Evolutionary conservation across 2,329 filamentous ascomycete genomes (phyloP), one percentile per base, ranked within the genome.

Genomic region (Scedosporium aurantiacum): DNA sequence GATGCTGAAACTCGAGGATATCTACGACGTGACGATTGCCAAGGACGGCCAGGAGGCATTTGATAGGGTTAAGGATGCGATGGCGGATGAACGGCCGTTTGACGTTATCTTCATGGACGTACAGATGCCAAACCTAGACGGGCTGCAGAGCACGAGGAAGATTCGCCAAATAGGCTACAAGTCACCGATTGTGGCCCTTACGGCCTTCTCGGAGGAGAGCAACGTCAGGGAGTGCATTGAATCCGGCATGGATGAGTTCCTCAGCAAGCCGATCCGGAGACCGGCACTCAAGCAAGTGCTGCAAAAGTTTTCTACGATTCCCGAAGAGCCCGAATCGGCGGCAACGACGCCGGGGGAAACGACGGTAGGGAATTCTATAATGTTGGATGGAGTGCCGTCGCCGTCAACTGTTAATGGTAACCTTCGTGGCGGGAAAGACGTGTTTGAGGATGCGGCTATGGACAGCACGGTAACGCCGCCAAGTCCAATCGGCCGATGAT

Each of bases 101-200:
- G 90, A 96, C 66, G 79, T 97, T 27, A 93, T 97, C 64, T 94
- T 96, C 70, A 97, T 96, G 92, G 92, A 97, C 68, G 88, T 96
- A 6, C 90, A 90, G 74, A 97, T 97, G 92, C 92, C 92, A 3
- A 95, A 94, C 64, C 81, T 97, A 14, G 91, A 96, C 69, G 92
- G 92, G 1, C 76, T 97, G 25, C 88, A 96, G 70, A 92, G 88
- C 56, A 96, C 92, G 0, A 83, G 87, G 8, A 77, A 95, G 40
- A 96, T 97, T 67, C 84, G 92, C 5, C 79, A 91, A 70, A 89
- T 93, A 77, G 92, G 92, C 1, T 97, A 94, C 73, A 85, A 82
- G 10, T 88, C 89, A 1, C 92, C 92, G 0, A 96, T 97, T 64
- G 91, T 97, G 14, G 92, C 92, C 0, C 76, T 97, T 54, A 96